These are phyloP conservation scores for Daldinia sp. DNA, from an alignment of 2,329 filamentous ascomycete species.

Conservation along the genomic window DNA sequence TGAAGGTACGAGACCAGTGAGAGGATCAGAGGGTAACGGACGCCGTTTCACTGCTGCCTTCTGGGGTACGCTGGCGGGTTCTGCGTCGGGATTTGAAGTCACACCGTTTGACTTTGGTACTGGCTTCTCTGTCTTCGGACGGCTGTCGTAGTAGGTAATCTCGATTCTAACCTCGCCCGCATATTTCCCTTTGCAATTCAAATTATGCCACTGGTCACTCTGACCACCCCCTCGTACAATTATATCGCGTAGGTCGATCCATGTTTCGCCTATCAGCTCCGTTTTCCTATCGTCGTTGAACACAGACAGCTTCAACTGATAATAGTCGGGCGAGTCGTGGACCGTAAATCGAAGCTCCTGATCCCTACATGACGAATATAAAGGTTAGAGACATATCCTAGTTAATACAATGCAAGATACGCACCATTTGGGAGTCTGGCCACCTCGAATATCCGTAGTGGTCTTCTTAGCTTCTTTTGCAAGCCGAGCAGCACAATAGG, in stretches of 20 bases:
- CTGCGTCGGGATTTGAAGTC: slow-evolving; percentile 52
- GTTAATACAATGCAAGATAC: slow-evolving; percentile 47
- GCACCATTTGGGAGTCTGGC: slow-evolving; percentile 96
- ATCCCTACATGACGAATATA: slow-evolving; percentile 73
- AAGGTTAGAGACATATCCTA: slow-evolving; percentile 33
- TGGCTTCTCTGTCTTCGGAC: slow-evolving; percentile 82
- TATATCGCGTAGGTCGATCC: slow-evolving; percentile 85
- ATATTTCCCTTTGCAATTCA: slow-evolving; percentile 93
- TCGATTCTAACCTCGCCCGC: slow-evolving; percentile 95
- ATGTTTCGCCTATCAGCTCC: slow-evolving; percentile 94
- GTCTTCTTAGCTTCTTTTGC: slow-evolving; percentile 99
- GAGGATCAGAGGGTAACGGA: slow-evolving; percentile 84
- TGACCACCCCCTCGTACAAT: slow-evolving; percentile 91
- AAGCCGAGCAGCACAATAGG: slow-evolving; percentile 92
- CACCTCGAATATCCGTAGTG: slow-evolving; percentile 90
- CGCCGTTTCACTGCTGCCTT: slow-evolving; percentile 80
- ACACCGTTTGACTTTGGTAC: slow-evolving; percentile 65
- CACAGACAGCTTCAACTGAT: slow-evolving; percentile 92
- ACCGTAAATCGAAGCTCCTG: slow-evolving; percentile 96
- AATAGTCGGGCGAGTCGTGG: slow-evolving; percentile 96
- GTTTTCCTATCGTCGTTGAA: slow-evolving; percentile 99
- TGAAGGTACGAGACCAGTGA: slow-evolving; percentile 65
- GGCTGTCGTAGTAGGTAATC: slow-evolving; percentile 93
- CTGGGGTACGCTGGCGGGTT: slow-evolving; percentile 46
- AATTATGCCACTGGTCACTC: slow-evolving; percentile 89